A percentile compares a stretch with the other conserved stretches of the same genome.
Evolutionary conservation across 345 rosid species (phyloP).

Genomic region (Theobroma cacao): DNA sequence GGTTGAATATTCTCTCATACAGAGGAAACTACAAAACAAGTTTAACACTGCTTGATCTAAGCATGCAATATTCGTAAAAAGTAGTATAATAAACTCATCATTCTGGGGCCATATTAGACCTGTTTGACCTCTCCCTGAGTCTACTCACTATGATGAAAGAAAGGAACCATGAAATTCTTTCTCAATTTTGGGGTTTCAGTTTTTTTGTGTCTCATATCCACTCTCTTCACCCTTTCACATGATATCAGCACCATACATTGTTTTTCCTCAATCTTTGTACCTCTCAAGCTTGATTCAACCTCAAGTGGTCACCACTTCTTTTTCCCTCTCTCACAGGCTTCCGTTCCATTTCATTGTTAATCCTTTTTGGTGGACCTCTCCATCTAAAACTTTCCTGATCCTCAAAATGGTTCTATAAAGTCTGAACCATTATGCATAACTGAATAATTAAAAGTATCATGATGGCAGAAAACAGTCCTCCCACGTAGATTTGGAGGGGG

Average conservation of each 20-base stretch:
- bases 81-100: background rate
- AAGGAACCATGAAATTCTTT: background rate
- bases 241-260: background rate
- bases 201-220: background rate
- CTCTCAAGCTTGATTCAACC: background rate
- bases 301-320: background rate
- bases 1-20: background rate
- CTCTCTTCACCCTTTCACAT: background rate
- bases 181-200: background rate
- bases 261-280: background rate
- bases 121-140: background rate
- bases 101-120: background rate
- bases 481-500: background rate
- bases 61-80: background rate
- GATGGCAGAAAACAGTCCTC: background rate
- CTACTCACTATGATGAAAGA: background rate
- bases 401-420: background rate
- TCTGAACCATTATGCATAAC: background rate
- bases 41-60: background rate
- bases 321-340: background rate
- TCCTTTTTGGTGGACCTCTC: background rate
- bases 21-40: background rate
- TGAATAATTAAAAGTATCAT: background rate
- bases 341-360: background rate
- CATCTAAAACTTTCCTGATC: background rate